Base-by-base conservation (phyloP, 768 basidiomycete genomes). In the Leccinum arenicola region DNA sequence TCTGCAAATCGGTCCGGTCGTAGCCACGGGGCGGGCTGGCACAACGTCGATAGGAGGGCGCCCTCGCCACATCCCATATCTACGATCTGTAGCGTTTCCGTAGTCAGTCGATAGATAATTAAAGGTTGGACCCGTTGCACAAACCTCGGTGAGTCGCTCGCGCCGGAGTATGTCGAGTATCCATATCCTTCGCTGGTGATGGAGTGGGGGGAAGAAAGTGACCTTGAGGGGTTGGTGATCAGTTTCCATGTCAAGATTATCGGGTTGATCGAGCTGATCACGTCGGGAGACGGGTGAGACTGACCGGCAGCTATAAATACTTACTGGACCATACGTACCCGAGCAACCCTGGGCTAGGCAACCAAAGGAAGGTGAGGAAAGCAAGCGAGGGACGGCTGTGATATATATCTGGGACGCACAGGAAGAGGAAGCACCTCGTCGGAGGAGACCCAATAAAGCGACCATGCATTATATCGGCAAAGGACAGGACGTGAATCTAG, bases 1-100 rank as follows among this genome's bases (percentile, higher is more conserved):
- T 69, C 65, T 45, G 61, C 61, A 21, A 63, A 71, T 63, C 33
- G 45, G 29, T 54, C 48, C 25, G 75, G 72, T n/a, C 76, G 40
- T 25, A 87, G 80, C 83, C 88, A 89, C 1, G 87, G 85, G 1
- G 92, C 84, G 0, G 93, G 88, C 66, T 89, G 86, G 62, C 83
- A 83, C 11, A 95, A 83, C 10, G 85, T 80, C 0, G 77, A 70
- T 14, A 95, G 82, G 8, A 95, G 79, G 40, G 85, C 77, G 21
- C 93, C 93, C 72, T 91, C 85, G 43, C 93, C 93, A 64, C 93
- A 95, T 4, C 93, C 93, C 27, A 93, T 77, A 65, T 95, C 93
- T 51, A 93, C 76, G 7, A 94, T 79, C 91, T 93, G 58, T 21
- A 25, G 40, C 11, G 23, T 29, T 54, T 27, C 19, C 43, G 53